Conservation (phyloP, 306 rosid genomes). For the Castanea crenata region DNA sequence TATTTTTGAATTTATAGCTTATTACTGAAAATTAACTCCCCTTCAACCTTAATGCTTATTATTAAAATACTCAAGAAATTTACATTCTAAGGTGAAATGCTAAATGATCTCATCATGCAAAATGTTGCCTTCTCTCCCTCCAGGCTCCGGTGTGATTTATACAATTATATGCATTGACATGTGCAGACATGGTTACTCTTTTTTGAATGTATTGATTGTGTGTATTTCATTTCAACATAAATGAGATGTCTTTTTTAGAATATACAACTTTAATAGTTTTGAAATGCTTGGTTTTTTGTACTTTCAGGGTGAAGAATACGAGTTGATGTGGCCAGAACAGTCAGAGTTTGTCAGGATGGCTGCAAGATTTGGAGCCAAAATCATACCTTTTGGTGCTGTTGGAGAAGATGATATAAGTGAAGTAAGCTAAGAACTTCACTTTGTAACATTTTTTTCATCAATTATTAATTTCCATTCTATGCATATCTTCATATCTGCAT, state of each 20-base stretch:
- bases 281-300: neutral
- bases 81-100: neutral
- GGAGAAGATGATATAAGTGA: slow-evolving; percentile 90
- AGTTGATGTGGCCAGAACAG: slow-evolving; percentile 88
- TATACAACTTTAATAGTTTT: neutral
- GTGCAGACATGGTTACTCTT: neutral
- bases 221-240: neutral
- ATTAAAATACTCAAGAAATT: neutral
- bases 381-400: slow-evolving; percentile 80
- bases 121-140: neutral
- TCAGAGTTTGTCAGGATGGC: slow-evolving; percentile 96
- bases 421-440: slow-evolving; percentile 37
- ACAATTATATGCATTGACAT: neutral
- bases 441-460: slow-evolving; percentile 4
- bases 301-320: slow-evolving; percentile 81
- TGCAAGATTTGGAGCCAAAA: slow-evolving; percentile 89
- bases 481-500: neutral
- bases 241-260: neutral
- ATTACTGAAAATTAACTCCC: neutral
- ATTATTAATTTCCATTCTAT: slow-evolving; percentile 1
- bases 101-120: neutral
- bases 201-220: neutral
- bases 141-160: neutral
- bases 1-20: neutral
- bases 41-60: neutral